Base-by-base conservation (phyloP, 164 flowering plant species). In the Euptelea pleiosperma region DNA sequence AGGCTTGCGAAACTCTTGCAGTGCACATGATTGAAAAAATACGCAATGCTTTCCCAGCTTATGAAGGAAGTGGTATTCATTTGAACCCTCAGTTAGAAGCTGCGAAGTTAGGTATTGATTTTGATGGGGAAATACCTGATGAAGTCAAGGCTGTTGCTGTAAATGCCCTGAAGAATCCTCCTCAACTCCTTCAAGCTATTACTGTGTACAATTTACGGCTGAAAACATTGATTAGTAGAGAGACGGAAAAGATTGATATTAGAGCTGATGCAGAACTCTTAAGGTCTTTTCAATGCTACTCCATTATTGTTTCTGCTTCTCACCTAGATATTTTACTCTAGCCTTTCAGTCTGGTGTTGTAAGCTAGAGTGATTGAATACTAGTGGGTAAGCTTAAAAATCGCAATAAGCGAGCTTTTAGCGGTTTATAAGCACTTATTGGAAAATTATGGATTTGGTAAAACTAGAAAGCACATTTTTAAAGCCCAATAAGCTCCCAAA, bases 231-330 rank as follows among this genome's bases (percentile, higher is more conserved):
- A 77, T 94, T 47, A 71, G 77, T 34, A 81, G 82, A 72, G 97
- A 94, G 75, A 82, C 77, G 21, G 99, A 89, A 68, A 85, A 84
- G 73, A 78, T 86, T 78, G 97, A 94, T 68, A 83, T 83, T 55
- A 82, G 85, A 76, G 93, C 90, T 65, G 99, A 94, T 79, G 93
- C 99, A 51, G 97, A 91, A 79, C 76, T 80, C 43, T 75, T 94
- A 55, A 91, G 99, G 99, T 94, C 55, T 16, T 21, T 26, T 60
- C 10, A 15, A n/a, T 40, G 15, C 6, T 47, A 30, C 61, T 11
- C 28, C 39, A n/a, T 24, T 44, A 25, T 16, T 34, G 14, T 43
- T 16, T 18, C 5, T 36, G 37, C 28, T 26, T 31, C 21, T n/a
- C n/a, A n/a, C 16, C 11, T 14, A 8, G 14, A 14, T 14, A 9